Conservation (phyloP, 305 asterid species). For the Plantago rigida region DNA sequence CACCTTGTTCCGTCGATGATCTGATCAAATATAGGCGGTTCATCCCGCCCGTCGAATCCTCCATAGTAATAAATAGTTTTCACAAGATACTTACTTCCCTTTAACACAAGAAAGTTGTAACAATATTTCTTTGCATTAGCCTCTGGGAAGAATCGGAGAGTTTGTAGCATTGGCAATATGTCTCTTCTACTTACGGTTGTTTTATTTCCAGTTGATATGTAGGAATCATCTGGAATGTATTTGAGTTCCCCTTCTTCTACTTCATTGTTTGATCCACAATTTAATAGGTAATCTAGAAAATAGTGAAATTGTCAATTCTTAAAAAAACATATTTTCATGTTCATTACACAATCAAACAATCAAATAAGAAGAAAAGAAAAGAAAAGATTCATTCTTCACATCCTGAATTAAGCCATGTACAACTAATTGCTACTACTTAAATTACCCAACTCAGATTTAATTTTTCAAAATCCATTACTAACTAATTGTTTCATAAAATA, state of each 20-base stretch:
- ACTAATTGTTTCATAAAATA: no score
- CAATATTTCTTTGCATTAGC: constrained; percentile 44
- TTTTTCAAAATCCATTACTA: no score
- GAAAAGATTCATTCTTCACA: no score
- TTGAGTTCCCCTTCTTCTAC: constrained; percentile 40
- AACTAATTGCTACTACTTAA: no score
- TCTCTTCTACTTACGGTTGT: constrained; percentile 39
- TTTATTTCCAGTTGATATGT: constrained; percentile 45
- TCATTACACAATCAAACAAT: neutral
- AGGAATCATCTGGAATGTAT: constrained; percentile 46
- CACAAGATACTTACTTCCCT: constrained; percentile 49
- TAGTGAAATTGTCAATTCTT: neutral
- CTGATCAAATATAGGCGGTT: constrained; percentile 83
- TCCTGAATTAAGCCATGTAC: no score
- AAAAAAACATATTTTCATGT: neutral
- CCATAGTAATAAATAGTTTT: constrained; percentile 63
- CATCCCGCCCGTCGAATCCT: constrained; percentile 64
- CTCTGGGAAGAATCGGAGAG: constrained; percentile 57
- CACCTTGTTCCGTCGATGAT: constrained; percentile 75
- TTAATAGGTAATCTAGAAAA: constrained; percentile 46
- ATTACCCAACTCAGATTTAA: no score
- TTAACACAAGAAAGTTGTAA: constrained; percentile 52
- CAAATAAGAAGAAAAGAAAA: no score
- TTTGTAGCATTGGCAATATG: constrained; percentile 38
- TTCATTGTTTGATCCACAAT: constrained; percentile 49